Evolutionary conservation across 805 yeast species (phyloP).

Genomic region (Suhomyces sp.): DNA sequence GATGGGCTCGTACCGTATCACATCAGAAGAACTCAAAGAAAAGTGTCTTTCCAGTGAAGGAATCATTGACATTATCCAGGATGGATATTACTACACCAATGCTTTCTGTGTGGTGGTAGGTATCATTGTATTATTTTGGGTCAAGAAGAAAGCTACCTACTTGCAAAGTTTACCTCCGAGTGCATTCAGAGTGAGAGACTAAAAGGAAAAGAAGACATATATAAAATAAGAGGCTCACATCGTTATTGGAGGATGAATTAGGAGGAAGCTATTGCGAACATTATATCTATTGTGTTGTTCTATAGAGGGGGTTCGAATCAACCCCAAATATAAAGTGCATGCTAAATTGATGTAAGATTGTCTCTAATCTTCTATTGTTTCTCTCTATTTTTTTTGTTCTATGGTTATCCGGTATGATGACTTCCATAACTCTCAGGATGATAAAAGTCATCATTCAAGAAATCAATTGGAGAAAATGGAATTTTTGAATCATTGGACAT

Average conservation of each 20-base stretch:
- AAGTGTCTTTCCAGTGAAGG: conserved; percentile 60
- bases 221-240: too few relatives aligned
- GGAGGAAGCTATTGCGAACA: too few relatives aligned
- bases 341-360: too few relatives aligned
- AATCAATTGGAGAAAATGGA: conserved; percentile 45
- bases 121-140: conserved; percentile 62
- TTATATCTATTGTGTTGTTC: too few relatives aligned
- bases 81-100: conserved; percentile 86
- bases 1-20: conserved; percentile 12
- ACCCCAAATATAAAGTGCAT: too few relatives aligned
- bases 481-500: conserved; percentile 34
- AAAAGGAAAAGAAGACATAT: conserved; percentile 1
- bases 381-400: not conserved
- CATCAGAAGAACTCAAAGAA: conserved; percentile 41
- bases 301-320: too few relatives aligned
- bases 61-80: conserved; percentile 50
- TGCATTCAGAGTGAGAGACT: conserved; percentile 66
- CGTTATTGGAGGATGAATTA: too few relatives aligned
- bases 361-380: not conserved
- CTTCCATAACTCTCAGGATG: conserved; percentile 9
- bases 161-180: conserved; percentile 71
- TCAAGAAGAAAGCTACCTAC: conserved; percentile 57
- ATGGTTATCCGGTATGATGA: too few relatives aligned
- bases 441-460: conserved; percentile 33
- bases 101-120: conserved; percentile 70